These are phyloP conservation scores for Russula brevipes DNA, from an alignment of 768 basidiomycete species.

Conservation along the genomic window DNA sequence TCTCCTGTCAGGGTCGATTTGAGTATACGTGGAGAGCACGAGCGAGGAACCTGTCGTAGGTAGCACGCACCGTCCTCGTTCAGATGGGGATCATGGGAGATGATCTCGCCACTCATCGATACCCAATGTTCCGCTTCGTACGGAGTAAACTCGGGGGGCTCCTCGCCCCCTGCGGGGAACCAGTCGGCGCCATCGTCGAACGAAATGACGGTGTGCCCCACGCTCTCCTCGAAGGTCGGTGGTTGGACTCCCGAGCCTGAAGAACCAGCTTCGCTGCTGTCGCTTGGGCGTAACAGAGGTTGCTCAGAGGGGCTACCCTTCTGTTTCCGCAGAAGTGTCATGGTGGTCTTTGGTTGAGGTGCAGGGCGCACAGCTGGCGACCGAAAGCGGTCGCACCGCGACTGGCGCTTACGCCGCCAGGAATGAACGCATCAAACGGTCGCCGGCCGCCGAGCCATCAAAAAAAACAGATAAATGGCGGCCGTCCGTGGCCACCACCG, in stretches of 20 bases:
- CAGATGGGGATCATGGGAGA: constrained; percentile 67
- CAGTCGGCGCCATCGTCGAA: constrained; percentile 28
- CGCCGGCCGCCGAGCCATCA: no score
- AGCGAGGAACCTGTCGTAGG: not conserved
- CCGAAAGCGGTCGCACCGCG: not conserved
- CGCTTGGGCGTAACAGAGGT: not conserved
- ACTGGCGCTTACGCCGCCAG: not conserved
- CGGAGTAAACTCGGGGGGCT: constrained; percentile 53
- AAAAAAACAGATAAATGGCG: no score
- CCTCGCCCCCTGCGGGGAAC: constrained; percentile 34
- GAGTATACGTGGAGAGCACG: not conserved
- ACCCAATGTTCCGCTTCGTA: constrained; percentile 61
- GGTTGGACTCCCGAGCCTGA: constrained; percentile 15
- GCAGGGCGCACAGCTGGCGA: not conserved
- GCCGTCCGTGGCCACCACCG: no score
- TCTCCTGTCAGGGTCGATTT: constrained; percentile 42
- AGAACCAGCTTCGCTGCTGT: constrained; percentile 7
- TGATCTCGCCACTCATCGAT: constrained; percentile 43
- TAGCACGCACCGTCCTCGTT: constrained; percentile 52
- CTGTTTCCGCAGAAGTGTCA: not conserved
- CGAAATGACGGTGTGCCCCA: constrained; percentile 25
- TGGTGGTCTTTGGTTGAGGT: not conserved
- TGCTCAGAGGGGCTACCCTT: not conserved
- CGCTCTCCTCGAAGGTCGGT: constrained; percentile 26
- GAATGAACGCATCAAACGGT: not conserved